Base-by-base conservation (phyloP, 2,329 filamentous ascomycete species). In the Fusarium bactridioides region DNA sequence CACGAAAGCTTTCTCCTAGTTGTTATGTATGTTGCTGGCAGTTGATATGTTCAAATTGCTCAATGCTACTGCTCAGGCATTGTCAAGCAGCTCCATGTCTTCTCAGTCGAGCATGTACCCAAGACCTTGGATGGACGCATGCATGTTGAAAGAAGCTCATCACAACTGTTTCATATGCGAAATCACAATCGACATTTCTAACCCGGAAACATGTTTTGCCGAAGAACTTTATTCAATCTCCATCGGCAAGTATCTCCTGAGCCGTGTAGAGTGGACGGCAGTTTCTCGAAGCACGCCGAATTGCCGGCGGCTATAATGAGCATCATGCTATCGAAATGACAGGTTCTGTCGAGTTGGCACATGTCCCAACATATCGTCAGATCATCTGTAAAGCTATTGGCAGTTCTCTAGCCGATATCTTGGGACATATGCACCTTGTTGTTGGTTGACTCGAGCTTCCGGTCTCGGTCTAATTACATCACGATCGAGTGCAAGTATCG, bases 341-440 rank as follows among this genome's bases (percentile, higher is more conserved):
- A 35, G 27, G 37, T 27, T 53, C 25, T 35, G 10, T 45, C 23
- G 19, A 11, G 19, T 29, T 29, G 27, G 27, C 27, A 47, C 23
- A 41, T 45, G 23, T 35, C 23, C 18, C 21, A 10, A 29, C 15
- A 4, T 25, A 64, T 64, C 55, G 45, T 74, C 71, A 74, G 71
- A 74, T 61, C 71, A 74, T 72, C 33, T 44, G 29, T 10, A 5
- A 51, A 57, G 54, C 16, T n/a, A 33, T 45, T 50, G 37, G 54
- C 40, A 60, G 40, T 35, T 31, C 27, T 23, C 15, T 23, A 23
- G 11, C 3, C 21, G 10, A 41, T 27, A 58, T 61, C 27, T 51
- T 40, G 33, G 31, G 23, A 11, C 55, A 25, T 45, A 40, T 41
- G 38, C 29, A 62, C 5, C 47, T 33, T 40, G 15, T 29, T 51